Percentiles rank a stretch among this genome's conserved stretches.
phyloP scores from a whole-genome alignment of 345 rosid genomes.

The Nephelium lappaceum region DNA sequence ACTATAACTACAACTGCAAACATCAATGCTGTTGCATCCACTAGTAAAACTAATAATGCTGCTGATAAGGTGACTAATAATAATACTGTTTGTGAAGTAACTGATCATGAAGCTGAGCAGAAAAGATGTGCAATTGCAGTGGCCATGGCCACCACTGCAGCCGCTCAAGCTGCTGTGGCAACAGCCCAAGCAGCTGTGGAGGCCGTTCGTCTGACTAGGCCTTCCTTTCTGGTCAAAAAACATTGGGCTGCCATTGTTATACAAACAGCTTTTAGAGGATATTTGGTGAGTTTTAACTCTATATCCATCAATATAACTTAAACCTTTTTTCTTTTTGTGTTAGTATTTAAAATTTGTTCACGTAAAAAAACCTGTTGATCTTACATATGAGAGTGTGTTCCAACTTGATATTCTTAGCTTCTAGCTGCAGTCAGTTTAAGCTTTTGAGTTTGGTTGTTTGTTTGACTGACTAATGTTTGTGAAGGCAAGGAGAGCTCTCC shows the following conservation, averaged over 20 bases:
- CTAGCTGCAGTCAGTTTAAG: too few species aligned
- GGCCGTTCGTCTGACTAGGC: slow-evolving; percentile 50
- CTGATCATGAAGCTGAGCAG: slow-evolving; percentile 21
- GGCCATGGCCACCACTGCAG: slow-evolving; percentile 57
- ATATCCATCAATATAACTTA: background rate
- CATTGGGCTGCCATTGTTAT: slow-evolving; percentile 71
- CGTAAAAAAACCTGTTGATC: background rate
- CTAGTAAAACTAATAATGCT: background rate
- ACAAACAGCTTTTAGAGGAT: slow-evolving; percentile 83
- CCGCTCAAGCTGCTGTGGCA: slow-evolving; percentile 65
- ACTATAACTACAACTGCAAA: slow-evolving; percentile 23
- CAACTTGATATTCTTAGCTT: background rate
- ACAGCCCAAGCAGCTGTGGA: slow-evolving; percentile 60
- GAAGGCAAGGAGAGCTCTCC: slow-evolving; percentile 81
- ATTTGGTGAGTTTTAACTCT: slow-evolving; percentile 49
- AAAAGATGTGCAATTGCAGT: slow-evolving; percentile 51
- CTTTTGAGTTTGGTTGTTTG: background rate
- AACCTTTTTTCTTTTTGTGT: too few species aligned
- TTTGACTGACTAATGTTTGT: background rate
- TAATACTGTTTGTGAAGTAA: slow-evolving; percentile 5
- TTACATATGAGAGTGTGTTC: background rate
- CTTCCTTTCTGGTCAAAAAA: slow-evolving; percentile 45
- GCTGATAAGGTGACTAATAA: background rate
- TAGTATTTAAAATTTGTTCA: too few species aligned
- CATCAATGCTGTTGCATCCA: background rate